phyloP scores from a whole-genome alignment of 2,329 filamentous ascomycete species.

The Bretziella fagacearum region DNA sequence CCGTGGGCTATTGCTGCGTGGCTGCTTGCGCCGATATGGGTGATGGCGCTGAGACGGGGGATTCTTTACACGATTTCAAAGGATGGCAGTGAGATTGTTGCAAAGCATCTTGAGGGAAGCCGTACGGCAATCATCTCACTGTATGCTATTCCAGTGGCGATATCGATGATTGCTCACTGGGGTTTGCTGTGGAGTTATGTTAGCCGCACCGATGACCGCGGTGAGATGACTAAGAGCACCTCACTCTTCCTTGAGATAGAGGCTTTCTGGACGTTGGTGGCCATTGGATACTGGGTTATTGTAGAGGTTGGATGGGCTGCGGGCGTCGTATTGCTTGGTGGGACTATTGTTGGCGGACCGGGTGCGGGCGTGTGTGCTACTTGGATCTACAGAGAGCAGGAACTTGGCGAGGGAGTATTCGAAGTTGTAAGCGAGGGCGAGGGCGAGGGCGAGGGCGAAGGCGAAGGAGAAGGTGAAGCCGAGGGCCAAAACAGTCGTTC shows the following conservation, averaged over 20 bases:
- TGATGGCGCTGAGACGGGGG: constrained; percentile 23
- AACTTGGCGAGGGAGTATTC: too few species aligned
- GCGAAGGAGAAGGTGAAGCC: constrained; percentile 5
- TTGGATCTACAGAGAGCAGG: constrained; percentile 25
- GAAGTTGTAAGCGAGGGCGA: constrained; percentile 8
- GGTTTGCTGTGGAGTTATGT: constrained; percentile 26
- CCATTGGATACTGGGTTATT: constrained; percentile 36
- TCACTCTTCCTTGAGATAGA: constrained; percentile 32
- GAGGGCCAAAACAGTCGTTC: not conserved
- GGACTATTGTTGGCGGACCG: constrained; percentile 22
- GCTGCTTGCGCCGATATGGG: constrained; percentile 36
- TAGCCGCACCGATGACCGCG: constrained; percentile 27
- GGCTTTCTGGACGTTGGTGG: constrained; percentile 27
- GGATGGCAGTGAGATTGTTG: constrained; percentile 19
- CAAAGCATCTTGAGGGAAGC: constrained; percentile 27
- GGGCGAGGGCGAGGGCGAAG: not conserved
- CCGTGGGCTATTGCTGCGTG: constrained; percentile 27
- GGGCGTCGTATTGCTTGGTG: constrained; percentile 21
- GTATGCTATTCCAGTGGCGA: constrained; percentile 29
- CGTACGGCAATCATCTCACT: constrained; percentile 24
- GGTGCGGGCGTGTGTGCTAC: constrained; percentile 25
- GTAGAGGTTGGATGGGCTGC: constrained; percentile 32
- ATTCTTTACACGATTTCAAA: constrained; percentile 17
- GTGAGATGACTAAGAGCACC: constrained; percentile 32
- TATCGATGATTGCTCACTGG: constrained; percentile 28